phyloP scores from a whole-genome alignment of 1,284 basidiomycete genomes.

The Ustilago cynodontis region DNA sequence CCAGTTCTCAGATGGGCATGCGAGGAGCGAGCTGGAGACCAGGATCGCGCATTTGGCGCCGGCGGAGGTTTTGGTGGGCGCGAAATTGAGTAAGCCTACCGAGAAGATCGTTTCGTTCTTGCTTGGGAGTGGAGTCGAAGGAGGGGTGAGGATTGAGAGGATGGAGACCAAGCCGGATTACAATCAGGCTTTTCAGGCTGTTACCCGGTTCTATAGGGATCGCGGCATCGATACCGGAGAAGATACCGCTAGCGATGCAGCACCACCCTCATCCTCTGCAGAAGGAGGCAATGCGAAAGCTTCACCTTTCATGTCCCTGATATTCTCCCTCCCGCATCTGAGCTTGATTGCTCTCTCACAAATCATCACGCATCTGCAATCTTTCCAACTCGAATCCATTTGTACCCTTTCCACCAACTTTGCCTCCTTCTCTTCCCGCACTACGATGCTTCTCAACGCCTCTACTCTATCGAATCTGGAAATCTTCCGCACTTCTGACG shows the following conservation, averaged over 20 bases:
- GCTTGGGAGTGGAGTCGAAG: conserved; percentile 70
- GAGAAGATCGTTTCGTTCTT: conserved; percentile 81
- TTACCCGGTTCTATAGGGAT: conserved; percentile 78
- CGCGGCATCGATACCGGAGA: conserved; percentile 7
- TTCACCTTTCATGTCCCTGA: conserved; percentile 27
- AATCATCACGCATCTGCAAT: conserved; percentile 80
- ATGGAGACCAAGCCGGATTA: conserved; percentile 76
- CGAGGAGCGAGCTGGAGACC: conserved; percentile 65
- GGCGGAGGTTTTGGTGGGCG: conserved; percentile 80
- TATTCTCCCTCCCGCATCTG: conserved; percentile 63
- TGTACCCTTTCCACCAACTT: conserved; percentile 73
- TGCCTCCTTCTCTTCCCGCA: conserved; percentile 76
- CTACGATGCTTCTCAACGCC: conserved; percentile 88
- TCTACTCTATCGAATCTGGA: conserved; percentile 86
- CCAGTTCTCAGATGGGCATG: conserved; percentile 73
- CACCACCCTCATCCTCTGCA: not conserved
- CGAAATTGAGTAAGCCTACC: conserved; percentile 79
- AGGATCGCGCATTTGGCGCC: conserved; percentile 74
- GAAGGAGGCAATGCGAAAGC: not conserved
- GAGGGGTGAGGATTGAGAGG: conserved; percentile 75
- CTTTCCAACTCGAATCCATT: conserved; percentile 76
- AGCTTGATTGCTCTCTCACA: conserved; percentile 83
- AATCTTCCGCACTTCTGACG: conserved; percentile 74
- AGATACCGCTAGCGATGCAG: not conserved
- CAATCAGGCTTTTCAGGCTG: conserved; percentile 79